Conservation (phyloP, 2,329 filamentous ascomycete species). For the Sporothrix brasiliensis region DNA sequence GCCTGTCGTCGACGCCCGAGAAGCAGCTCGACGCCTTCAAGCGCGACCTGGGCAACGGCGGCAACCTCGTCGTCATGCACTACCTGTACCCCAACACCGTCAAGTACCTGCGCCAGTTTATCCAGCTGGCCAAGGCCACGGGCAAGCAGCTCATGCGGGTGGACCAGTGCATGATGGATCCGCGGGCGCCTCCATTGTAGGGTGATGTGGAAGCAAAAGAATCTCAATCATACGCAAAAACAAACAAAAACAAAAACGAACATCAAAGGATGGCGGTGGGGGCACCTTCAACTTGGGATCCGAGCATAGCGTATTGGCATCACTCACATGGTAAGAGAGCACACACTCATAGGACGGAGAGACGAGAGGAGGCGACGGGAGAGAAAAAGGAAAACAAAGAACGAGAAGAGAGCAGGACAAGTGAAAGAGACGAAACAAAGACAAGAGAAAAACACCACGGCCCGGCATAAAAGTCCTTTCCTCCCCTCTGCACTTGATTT, state of each 20-base stretch:
- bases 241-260: too few relatives aligned
- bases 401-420: background rate
- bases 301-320: conserved; percentile 21
- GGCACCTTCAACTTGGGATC: conserved; percentile 12
- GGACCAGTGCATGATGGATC: conserved; percentile 46
- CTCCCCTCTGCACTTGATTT: background rate
- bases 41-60: conserved; percentile 63
- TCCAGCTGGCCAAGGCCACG: conserved; percentile 63
- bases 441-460: background rate
- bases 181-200: conserved; percentile 41
- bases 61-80: conserved; percentile 68
- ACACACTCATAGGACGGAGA: background rate
- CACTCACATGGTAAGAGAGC: background rate
- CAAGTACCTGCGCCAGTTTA: conserved; percentile 65
- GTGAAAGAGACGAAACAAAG: background rate
- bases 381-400: background rate
- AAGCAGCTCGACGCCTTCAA: conserved; percentile 68
- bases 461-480: background rate
- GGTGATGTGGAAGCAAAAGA: background rate
- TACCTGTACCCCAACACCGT: conserved; percentile 68
- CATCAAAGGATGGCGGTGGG: background rate
- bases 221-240: background rate
- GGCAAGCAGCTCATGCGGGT: conserved; percentile 56
- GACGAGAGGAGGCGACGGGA: background rate
- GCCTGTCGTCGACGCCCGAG: conserved; percentile 62